Evolutionary conservation across 495 filamentous ascomycete species (phyloP), one percentile per base, ranked within the genome.

Genomic region (Evernia prunastri): DNA sequence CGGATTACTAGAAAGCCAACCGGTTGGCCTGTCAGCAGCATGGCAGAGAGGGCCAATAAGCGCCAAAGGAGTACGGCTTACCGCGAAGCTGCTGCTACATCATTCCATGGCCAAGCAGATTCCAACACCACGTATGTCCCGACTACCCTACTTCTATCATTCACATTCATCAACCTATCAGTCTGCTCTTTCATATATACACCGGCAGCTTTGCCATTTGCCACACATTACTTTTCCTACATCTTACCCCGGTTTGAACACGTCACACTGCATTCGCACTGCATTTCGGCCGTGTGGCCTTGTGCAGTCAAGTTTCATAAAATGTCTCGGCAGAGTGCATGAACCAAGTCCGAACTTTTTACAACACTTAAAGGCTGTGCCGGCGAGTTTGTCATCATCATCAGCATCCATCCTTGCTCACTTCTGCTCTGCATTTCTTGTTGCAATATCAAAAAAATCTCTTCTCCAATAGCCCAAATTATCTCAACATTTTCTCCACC

Each of bases 1-100:
- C n/a, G n/a, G n/a, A n/a, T n/a, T n/a, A n/a, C n/a, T 45, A 33
- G 56, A 42, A 64, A 56, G 40, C 62, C 62, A 64, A 37, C 62
- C 56, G 47, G 40, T 29, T 36, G 62, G 31, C 35, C 25, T 45
- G 42, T 42, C 29, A 63, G 54, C 61, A 66, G 61, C 18, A 69
- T 66, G 59, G 45, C 64, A 40, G 74, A 73, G 36, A 63, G 78
- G 61, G 72, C 77, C 56, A 74, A 67, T 59, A 79, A 81, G 74
- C 76, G 77, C 64, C 65, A 79, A 58, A 73, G 74, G 49, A 68
- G 60, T 56, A 71, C 74, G 40, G 72, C 71, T 36, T 66, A 68
- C 18, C 69, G 72, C 64, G 72, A 78, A 10, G 27, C 8, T 56
- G 49, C n/a, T n/a, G n/a, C n/a, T n/a, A n/a, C 25, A 64, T 15